Evolutionary conservation across 2,329 filamentous ascomycete genomes (phyloP).

Genomic region (Colletotrichum liriopes): DNA sequence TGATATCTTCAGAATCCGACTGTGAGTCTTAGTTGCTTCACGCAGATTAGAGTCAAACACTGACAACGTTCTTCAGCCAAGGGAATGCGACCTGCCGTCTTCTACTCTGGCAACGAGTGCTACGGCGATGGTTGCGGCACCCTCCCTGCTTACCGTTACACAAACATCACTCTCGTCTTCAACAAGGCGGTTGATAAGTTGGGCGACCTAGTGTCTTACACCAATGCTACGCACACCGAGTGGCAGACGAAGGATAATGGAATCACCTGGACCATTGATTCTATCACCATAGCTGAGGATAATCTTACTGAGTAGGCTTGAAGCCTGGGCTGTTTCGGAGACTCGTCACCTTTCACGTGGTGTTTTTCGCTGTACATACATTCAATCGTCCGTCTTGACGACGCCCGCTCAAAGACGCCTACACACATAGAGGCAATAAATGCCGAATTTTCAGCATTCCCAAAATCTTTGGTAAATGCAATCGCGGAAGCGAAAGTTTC

Average conservation of each 20-base stretch:
- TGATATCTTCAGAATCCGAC: too few species aligned
- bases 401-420: not conserved
- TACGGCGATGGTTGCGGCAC: conserved; percentile 31
- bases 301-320: too few species aligned
- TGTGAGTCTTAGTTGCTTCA: too few species aligned
- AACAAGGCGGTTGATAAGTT: conserved; percentile 23
- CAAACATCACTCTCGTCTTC: conserved; percentile 30
- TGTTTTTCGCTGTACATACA: too few species aligned
- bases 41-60: not conserved
- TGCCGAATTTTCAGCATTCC: too few species aligned
- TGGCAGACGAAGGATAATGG: conserved; percentile 31
- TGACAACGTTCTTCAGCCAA: conserved; percentile 18
- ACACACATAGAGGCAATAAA: too few species aligned
- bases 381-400: too few species aligned
- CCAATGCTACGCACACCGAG: conserved; percentile 30
- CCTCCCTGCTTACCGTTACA: conserved; percentile 24
- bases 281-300: too few species aligned
- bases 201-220: conserved; percentile 23
- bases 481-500: too few species aligned
- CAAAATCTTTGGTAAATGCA: too few species aligned
- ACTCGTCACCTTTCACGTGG: too few species aligned
- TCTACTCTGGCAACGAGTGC: conserved; percentile 36
- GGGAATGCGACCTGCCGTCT: conserved; percentile 28
- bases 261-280: conserved; percentile 19
- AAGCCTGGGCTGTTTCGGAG: too few species aligned